Conservation (phyloP, 345 rosid genomes). For the Eucalyptus cloeziana region DNA sequence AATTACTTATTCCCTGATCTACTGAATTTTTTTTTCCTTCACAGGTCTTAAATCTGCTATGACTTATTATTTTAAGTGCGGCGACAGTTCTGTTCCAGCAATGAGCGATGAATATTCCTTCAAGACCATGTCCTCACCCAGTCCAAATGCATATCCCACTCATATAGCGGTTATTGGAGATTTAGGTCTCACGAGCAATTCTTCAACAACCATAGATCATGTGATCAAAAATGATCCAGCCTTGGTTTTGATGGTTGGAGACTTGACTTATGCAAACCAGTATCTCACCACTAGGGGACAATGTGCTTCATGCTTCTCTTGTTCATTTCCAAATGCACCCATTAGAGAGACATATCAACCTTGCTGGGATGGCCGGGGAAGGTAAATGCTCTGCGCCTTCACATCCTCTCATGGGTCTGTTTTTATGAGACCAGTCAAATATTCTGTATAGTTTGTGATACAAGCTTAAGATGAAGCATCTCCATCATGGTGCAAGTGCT, state of each 20-base stretch:
- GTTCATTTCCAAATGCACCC: slow-evolving; percentile 67
- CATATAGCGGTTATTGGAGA: slow-evolving; percentile 68
- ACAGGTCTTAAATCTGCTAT: slow-evolving; percentile 59
- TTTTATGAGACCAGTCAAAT: background rate
- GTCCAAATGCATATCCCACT: slow-evolving; percentile 41
- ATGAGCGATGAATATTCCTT: slow-evolving; percentile 57
- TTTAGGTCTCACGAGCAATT: slow-evolving; percentile 72
- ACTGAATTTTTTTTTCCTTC: background rate
- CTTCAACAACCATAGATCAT: slow-evolving; percentile 70
- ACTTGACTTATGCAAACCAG: slow-evolving; percentile 73
- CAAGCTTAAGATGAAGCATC: background rate
- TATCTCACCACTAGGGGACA: slow-evolving; percentile 64
- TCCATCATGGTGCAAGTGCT: background rate
- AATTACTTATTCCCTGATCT: background rate
- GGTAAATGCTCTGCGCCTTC: slow-evolving; percentile 20
- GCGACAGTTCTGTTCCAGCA: slow-evolving; percentile 61
- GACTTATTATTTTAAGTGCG: slow-evolving; percentile 52
- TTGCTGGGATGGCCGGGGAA: slow-evolving; percentile 95
- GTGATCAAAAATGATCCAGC: slow-evolving; percentile 53
- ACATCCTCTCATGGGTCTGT: background rate
- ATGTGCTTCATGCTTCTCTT: slow-evolving; percentile 60
- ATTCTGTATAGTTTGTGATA: background rate
- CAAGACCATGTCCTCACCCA: slow-evolving; percentile 38
- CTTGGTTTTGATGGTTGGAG: slow-evolving; percentile 66
- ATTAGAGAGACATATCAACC: slow-evolving; percentile 85